Conservation (phyloP, 345 rosid species). For the Euphorbia peplus region DNA sequence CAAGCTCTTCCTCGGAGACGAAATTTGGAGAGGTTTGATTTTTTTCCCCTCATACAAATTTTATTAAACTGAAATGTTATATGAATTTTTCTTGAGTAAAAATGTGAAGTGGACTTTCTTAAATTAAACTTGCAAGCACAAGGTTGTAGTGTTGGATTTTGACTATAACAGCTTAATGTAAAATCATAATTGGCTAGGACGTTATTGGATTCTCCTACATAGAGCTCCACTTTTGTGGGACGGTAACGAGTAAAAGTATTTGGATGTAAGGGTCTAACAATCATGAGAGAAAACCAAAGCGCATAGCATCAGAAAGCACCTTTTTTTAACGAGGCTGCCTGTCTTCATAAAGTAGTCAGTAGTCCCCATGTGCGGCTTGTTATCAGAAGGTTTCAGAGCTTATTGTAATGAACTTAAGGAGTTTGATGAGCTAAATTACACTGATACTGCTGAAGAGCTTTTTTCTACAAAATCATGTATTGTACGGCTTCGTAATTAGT, state of each 20-base stretch:
- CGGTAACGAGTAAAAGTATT: neutral
- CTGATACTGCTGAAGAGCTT: neutral
- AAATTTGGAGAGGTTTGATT: constrained; percentile 93
- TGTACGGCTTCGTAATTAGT: neutral
- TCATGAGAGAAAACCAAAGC: neutral
- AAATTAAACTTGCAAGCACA: neutral
- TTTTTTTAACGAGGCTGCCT: neutral
- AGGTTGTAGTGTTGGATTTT: neutral
- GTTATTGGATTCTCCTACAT: neutral
- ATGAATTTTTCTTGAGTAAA: neutral
- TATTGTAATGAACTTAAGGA: neutral
- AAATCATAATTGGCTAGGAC: neutral
- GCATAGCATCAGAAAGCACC: neutral
- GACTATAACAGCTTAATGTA: neutral
- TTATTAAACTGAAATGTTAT: neutral
- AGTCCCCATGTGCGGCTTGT: neutral
- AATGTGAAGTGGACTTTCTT: neutral
- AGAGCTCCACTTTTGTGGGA: neutral
- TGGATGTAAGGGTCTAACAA: neutral
- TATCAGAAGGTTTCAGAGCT: neutral
- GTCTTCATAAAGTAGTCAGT: neutral
- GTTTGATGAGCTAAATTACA: neutral
- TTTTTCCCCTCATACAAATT: constrained; percentile 8
- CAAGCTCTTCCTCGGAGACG: constrained; percentile 61
- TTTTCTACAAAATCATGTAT: neutral